Evolutionary conservation across 805 yeast genomes (phyloP).

Genomic region (Millerozyma acaciae): DNA sequence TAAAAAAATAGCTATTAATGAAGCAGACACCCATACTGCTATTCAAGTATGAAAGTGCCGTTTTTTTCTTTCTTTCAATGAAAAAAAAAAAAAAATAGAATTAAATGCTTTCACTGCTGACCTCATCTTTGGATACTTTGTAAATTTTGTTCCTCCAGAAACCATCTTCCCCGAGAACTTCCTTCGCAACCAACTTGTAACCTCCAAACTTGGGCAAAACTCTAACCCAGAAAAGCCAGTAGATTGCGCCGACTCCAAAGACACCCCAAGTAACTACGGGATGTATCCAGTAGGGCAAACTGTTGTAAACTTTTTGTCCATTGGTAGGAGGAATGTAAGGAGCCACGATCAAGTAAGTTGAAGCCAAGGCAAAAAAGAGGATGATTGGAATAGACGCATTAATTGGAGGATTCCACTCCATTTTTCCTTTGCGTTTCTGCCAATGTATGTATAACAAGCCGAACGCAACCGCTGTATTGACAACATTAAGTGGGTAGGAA

Average conservation of each 20-base stretch:
- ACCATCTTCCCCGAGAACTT: constrained; percentile 61
- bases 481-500: constrained; percentile 76
- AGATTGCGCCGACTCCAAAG: constrained; percentile 58
- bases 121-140: constrained; percentile 21
- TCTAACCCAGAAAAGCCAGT: constrained; percentile 64
- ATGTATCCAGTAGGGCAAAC: constrained; percentile 72
- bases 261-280: constrained; percentile 82
- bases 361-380: constrained; percentile 59
- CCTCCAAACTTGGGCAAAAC: constrained; percentile 53
- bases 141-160: constrained; percentile 65
- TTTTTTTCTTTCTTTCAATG: too few species aligned
- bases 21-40: too few species aligned
- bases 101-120: neutral
- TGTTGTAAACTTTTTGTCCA: constrained; percentile 65
- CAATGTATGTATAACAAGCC: constrained; percentile 60
- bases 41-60: too few species aligned
- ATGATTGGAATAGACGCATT: constrained; percentile 62
- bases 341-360: constrained; percentile 65
- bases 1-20: too few species aligned
- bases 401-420: constrained; percentile 69
- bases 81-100: too few species aligned
- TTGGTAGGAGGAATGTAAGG: constrained; percentile 73
- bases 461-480: constrained; percentile 59
- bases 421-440: constrained; percentile 45
- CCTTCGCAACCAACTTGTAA: constrained; percentile 49